phyloP scores from a whole-genome alignment of 306 rosid species.

The Trifolium subterraneum region DNA sequence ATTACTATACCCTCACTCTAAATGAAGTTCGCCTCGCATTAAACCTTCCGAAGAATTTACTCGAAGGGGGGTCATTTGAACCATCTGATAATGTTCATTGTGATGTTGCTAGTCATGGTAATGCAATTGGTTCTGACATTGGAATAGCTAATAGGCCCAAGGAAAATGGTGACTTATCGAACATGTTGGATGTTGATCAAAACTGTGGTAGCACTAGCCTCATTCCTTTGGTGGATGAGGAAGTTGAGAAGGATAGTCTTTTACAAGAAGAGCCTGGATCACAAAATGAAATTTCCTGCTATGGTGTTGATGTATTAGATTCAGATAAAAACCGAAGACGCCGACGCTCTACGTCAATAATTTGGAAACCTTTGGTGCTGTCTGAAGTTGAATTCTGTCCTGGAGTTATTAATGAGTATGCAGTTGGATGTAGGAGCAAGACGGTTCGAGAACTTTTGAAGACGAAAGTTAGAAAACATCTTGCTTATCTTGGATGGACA shows the following conservation, averaged over 20 bases:
- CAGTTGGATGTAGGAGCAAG: slow-evolving; percentile 34
- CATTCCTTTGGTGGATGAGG: slow-evolving; percentile 26
- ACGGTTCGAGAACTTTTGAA: slow-evolving; percentile 32
- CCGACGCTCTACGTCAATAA: background rate
- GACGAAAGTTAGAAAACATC: slow-evolving; percentile 54
- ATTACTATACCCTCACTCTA: slow-evolving; percentile 50
- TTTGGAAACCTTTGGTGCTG: slow-evolving; percentile 50
- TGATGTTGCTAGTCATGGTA: slow-evolving; percentile 19
- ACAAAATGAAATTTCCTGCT: slow-evolving; percentile 37
- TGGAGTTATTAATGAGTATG: slow-evolving; percentile 50
- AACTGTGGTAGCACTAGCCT: slow-evolving; percentile 5
- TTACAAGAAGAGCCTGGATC: slow-evolving; percentile 29
- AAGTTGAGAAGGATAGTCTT: slow-evolving; percentile 35
- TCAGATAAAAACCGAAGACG: slow-evolving; percentile 18
- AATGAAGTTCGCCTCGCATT: slow-evolving; percentile 46
- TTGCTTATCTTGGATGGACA: slow-evolving; percentile 70
- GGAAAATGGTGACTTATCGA: slow-evolving; percentile 20
- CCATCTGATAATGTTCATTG: slow-evolving; percentile 31
- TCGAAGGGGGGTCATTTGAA: slow-evolving; percentile 44
- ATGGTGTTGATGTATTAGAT: background rate
- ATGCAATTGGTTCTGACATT: slow-evolving; percentile 31
- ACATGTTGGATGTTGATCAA: slow-evolving; percentile 34
- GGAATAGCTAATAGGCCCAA: slow-evolving; percentile 3
- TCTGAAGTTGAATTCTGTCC: slow-evolving; percentile 54
- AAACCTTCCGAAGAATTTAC: slow-evolving; percentile 43